Evolutionary conservation across 2,329 filamentous ascomycete genomes (phyloP), one percentile per base, ranked within the genome.

Genomic region (Venturia pyrina): DNA sequence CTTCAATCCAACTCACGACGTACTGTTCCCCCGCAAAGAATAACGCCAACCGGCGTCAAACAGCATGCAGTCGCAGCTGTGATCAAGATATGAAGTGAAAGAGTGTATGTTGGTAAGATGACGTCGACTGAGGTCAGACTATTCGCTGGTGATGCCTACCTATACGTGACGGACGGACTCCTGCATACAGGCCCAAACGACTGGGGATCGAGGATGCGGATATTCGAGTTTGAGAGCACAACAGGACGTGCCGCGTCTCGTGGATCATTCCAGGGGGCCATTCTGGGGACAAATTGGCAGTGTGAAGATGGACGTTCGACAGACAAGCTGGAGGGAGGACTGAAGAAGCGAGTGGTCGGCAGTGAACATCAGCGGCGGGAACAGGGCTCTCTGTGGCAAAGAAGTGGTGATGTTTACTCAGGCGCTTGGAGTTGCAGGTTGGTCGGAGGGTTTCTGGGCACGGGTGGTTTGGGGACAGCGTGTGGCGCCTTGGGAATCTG

Each of bases 161-260:
- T 59, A n/a, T 59, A 59, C 37, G 53, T 59, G 53, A 59, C 32
- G 32, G 15, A n/a, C 15, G 53, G 32, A n/a, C 53, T 37, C 53
- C 53, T 59, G 53, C 53, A 59, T 59, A 59, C 32, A 37, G 53
- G 17, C 37, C 53, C 53, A 59, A 59, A 59, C 53, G 32, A 28
- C 21, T 5, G 21, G 13, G 48, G 48, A 53, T 28, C 10, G 13
- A 53, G 28, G 21, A 6, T 53, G 28, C 53, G 53, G 28, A 59
- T 7, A 37, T 37, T 37, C 53, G 53, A 21, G 53, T 37, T 59
- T 59, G 28, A 37, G 19, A 21, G 53, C 10, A 59, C 32, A 59
- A 21, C 48, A 59, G 28, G 15, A 59, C 10, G 28, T 32, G 53
- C 21, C 53, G 53, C n/a, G 32, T 28, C 46, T 24, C 21, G n/a